Conservation (phyloP, 148 eudicot species). For the Suaeda aralocaspica region DNA sequence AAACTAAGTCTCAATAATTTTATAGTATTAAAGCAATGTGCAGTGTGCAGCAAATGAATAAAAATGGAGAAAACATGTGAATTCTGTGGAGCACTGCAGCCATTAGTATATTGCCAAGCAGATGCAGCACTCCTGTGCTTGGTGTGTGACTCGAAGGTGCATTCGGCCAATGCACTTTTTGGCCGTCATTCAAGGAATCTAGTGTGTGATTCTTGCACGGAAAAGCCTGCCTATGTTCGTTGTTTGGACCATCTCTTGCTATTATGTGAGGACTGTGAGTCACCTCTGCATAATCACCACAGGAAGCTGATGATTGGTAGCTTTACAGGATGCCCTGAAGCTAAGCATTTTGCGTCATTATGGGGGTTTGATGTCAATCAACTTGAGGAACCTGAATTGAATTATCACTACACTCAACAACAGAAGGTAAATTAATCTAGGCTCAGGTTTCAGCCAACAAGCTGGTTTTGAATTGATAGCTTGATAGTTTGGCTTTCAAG, state of each 20-base stretch:
- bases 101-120: slow-evolving; percentile 66
- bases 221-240: slow-evolving; percentile 37
- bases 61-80: no score
- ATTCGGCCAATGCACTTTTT: slow-evolving; percentile 75
- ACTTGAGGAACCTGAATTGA: no score
- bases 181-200: slow-evolving; percentile 55
- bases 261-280: slow-evolving; percentile 52
- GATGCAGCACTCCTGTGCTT: slow-evolving; percentile 76
- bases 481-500: no score
- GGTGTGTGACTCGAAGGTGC: slow-evolving; percentile 64
- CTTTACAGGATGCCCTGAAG: slow-evolving; percentile 65
- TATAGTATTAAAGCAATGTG: no score
- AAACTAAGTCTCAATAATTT: no score
- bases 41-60: no score
- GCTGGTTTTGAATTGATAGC: no score
- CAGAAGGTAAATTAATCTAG: neutral
- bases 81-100: slow-evolving; percentile 45
- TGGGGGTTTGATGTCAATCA: slow-evolving; percentile 48
- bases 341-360: slow-evolving; percentile 51
- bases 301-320: slow-evolving; percentile 38
- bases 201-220: slow-evolving; percentile 53
- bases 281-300: slow-evolving; percentile 42
- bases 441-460: slow-evolving; percentile 25
- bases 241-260: slow-evolving; percentile 57
- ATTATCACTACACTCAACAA: no score